These are phyloP conservation scores for Zelonia costaricensis DNA, from an alignment of 208 protist species.

Conservation along the genomic window DNA sequence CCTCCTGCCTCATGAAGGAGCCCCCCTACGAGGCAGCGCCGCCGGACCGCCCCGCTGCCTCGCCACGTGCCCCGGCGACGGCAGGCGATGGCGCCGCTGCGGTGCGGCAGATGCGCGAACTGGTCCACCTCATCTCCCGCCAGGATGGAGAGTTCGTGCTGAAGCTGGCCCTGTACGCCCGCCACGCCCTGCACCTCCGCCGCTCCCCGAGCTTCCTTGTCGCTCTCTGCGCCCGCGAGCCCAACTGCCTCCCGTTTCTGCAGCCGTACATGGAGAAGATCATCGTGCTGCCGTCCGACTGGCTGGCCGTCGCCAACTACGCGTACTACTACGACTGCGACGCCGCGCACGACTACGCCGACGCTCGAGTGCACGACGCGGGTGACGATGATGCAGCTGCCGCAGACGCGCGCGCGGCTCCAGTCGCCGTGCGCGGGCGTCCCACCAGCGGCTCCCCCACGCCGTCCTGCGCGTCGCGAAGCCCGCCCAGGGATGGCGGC, in stretches of 20 bases:
- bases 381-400: neutral
- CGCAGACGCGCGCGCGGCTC: neutral
- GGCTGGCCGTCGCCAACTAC: constrained; percentile 91
- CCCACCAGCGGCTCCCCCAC: neutral
- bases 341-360: constrained; percentile 20
- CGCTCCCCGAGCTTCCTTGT: constrained; percentile 91
- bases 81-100: constrained; percentile 8
- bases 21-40: constrained; percentile 40
- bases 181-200: constrained; percentile 93
- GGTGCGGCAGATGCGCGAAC: constrained; percentile 39
- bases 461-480: no score
- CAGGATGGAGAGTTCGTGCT: constrained; percentile 89
- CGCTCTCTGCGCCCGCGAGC: constrained; percentile 77
- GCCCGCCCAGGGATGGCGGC: no score
- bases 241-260: constrained; percentile 83
- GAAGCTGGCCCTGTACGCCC: constrained; percentile 92
- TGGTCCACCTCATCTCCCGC: constrained; percentile 63
- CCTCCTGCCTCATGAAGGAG: constrained; percentile 81
- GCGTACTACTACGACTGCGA: constrained; percentile 67
- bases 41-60: neutral
- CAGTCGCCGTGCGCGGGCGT: neutral
- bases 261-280: constrained; percentile 80
- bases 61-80: neutral
- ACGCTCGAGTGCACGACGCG: neutral
- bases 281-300: constrained; percentile 92